Base-by-base conservation (phyloP, 2,329 filamentous ascomycete species). In the Helotiales sp. region DNA sequence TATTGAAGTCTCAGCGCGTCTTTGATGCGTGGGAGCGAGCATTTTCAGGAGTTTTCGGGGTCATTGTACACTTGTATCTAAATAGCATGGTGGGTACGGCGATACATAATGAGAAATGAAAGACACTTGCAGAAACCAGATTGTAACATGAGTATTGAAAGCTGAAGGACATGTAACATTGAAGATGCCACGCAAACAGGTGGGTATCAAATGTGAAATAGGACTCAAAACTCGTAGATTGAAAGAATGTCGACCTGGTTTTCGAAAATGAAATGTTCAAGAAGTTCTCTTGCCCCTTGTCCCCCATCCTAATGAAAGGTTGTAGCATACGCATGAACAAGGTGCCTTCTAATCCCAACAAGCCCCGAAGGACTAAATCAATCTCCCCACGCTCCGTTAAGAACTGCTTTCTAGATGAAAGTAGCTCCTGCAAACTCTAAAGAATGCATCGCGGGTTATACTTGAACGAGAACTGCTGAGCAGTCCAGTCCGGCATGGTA, bases 301-400 rank as follows among this genome's bases (percentile, higher is more conserved):
- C 66, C 74, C 65, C 74, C 73, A 72, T 55, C 70, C 70, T 74
- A 76, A 70, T 75, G 15, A 73, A 75, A 76, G 73, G 70, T 65
- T 72, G 73, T 71, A 71, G 73, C 70, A 69, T 66, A 69, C 28
- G 66, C 73, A 67, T 68, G 73, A 75, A 77, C 71, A 74, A 77
- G 73, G 75, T 72, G 75, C 77, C 72, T 77, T 77, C 72, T 74
- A 72, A 62, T 76, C 72, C 73, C 77, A 74, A 73, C 47, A 69
- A 71, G 65, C 62, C 65, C 70, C 40, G 61, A 68, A 73, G 69
- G 67, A 72, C 65, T 57, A 61, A 70, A 60, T 76, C 61, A 73
- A 75, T 78, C 74, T 93, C 78, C 91, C 90, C 92, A 91, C 89
- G 90, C 88, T 93, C 90, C 91, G 90, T 93, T 92, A 90, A 90